Evolutionary conservation across 208 protist species (phyloP), one percentile per base, ranked within the genome.

Genomic region (Lotmaria passim): DNA sequence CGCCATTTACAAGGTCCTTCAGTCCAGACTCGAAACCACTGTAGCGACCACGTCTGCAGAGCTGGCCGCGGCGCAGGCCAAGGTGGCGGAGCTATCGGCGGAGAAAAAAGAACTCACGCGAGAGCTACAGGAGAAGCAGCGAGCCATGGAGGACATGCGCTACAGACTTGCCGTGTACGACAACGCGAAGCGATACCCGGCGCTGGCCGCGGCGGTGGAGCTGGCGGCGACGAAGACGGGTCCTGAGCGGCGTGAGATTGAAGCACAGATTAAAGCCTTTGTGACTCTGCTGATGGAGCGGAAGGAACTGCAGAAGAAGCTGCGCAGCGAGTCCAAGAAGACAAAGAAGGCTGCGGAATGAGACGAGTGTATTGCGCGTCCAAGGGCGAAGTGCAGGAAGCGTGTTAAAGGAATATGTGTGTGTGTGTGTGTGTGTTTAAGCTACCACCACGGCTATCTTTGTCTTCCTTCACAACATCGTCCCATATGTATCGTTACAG

Each of bases 111-210:
- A 69, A 7, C 58, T 70, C 4, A 66, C 81, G 58, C 60, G 67
- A n/a, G 79, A 81, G 46, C 30, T 70, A 58, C 64, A 77, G 33
- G 85, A 90, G 23, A 59, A 68, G 51, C 48, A 65, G 46, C 64
- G 78, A 11, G 74, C 48, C 24, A 72, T 93, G 36, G 90, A 95
- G 52, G 85, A 95, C 41, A 70, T 88, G 30, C 79, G 81, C 53
- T 95, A 91, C 69, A 77, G 90, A 12, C 71, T 95, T 5, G 85
- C 84, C 0, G 57, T 87, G 34, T 59, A 78, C 58, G 87, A 93
- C 39, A 91, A 85, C 64, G 60, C 83, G 15, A 93, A 93, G 79
- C 69, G 74, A 11, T 67, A 89, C 51, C 72, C 79, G 0, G 41
- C 68, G 5, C 67, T 95, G 2, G 73, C 65, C 28, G 59, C 62